Evolutionary conservation across 345 rosid species (phyloP).

Genomic region (Populus simonii): DNA sequence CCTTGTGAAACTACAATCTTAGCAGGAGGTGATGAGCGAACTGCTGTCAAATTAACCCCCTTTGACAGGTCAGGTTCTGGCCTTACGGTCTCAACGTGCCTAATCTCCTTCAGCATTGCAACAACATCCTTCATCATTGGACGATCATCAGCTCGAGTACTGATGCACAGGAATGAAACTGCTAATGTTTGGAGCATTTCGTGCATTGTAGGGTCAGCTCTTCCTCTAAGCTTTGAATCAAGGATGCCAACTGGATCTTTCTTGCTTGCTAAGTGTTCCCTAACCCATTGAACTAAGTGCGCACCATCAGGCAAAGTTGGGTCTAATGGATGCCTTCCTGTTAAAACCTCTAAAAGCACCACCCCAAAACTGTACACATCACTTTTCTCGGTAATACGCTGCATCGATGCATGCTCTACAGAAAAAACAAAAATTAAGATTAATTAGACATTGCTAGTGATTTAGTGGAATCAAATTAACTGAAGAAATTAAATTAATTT

Average conservation of each 20-base stretch:
- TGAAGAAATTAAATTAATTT: not conserved
- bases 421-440: not conserved
- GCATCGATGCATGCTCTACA: constrained; percentile 81
- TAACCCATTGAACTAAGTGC: constrained; percentile 81
- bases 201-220: constrained; percentile 76
- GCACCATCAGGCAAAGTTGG: constrained; percentile 83
- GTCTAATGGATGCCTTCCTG: constrained; percentile 90
- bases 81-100: constrained; percentile 44
- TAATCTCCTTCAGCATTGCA: constrained; percentile 88
- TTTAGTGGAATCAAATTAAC: not conserved
- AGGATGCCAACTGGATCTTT: constrained; percentile 62
- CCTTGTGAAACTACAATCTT: constrained; percentile 52
- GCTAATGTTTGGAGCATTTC: constrained; percentile 92
- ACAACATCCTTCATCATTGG: constrained; percentile 87
- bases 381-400: constrained; percentile 72
- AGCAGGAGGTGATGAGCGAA: constrained; percentile 36
- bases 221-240: constrained; percentile 69
- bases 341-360: constrained; percentile 72
- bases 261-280: constrained; percentile 66
- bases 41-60: constrained; percentile 22
- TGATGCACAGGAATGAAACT: constrained; percentile 74
- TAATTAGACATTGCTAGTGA: not conserved
- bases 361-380: constrained; percentile 92
- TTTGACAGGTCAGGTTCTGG: constrained; percentile 45
- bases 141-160: constrained; percentile 55